Evolutionary conservation across 352 stramenopile genomes (phyloP), one percentile per base, ranked within the genome.

Genomic region (Pythium oligandrum): DNA sequence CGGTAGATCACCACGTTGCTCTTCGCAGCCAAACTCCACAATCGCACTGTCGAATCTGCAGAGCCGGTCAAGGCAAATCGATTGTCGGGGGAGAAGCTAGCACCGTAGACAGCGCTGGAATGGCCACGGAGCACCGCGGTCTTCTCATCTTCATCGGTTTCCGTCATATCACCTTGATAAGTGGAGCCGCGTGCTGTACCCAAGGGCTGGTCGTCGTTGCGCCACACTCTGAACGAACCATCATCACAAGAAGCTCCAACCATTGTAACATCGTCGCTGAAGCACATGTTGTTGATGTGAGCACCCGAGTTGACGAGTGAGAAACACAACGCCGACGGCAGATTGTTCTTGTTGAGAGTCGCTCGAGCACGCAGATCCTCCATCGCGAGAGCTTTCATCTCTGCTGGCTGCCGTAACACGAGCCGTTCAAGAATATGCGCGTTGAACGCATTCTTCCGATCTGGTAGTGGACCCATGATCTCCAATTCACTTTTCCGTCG

Each of bases 1-100:
- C 83, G 77, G 55, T 92, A 93, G 6, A 84, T 78, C 4, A 71
- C 78, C 39, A 93, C 61, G 44, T 90, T 90, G 55, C 71, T 90
- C 63, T 86, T 86, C 1, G 78, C 76, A 6, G 75, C 86, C 38
- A 96, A 53, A 63, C 86, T 93, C 88, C 88, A 96, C 9, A 96
- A 66, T 4, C 86, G 74, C 26, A 95, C 73, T 0, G 76, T 91
- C 30, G 84, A 86, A 44, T 96, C 86, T 1, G 71, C 86, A 6
- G 86, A 95, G 3, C 70, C 71, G 2, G 88, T 91, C 7, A 96
- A 68, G 4, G 84, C 79, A 38, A 95, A 92, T 8, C 83, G 78
- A 51, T 90, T 85, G 59, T 96, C 88, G 0, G 88, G 88, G 0
- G 88, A 92, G 48, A 95, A 96, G 39, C 68, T 77, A 12, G 83